Conservation (phyloP, 2,329 filamentous ascomycete species). For the Akanthomyces uredinophilus region DNA sequence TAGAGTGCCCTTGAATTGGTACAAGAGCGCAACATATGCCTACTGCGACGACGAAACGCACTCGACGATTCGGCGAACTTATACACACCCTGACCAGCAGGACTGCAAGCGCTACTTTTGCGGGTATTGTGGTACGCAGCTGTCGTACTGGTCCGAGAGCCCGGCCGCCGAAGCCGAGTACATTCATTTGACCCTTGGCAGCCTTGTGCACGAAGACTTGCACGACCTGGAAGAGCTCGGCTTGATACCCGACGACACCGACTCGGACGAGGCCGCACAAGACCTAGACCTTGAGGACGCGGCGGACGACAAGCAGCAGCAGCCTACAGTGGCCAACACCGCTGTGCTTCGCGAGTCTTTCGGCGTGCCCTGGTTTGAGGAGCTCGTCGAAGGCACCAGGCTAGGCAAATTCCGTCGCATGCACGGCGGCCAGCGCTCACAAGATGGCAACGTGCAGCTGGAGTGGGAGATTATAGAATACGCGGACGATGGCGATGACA, state of each 20-base stretch:
- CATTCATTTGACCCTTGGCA: constrained; percentile 78
- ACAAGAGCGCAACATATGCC: constrained; percentile 68
- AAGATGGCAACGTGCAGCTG: constrained; percentile 60
- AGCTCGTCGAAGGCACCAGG: constrained; percentile 69
- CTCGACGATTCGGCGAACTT: constrained; percentile 59
- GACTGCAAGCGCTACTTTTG: constrained; percentile 74
- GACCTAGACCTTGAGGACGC: constrained; percentile 20
- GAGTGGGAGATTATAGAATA: constrained; percentile 85
- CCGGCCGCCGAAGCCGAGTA: constrained; percentile 67
- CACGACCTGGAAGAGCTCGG: constrained; percentile 68
- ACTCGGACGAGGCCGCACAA: constrained; percentile 24
- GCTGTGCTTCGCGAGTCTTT: constrained; percentile 50
- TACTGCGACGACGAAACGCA: constrained; percentile 75
- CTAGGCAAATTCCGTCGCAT: constrained; percentile 64
- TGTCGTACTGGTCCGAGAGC: constrained; percentile 78
- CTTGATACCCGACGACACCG: constrained; percentile 51
- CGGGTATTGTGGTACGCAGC: constrained; percentile 82
- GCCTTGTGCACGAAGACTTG: constrained; percentile 65
- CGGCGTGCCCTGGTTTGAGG: constrained; percentile 81
- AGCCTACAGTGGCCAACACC: constrained; percentile 24
- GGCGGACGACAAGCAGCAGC: constrained; percentile 22
- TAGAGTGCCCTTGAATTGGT: constrained; percentile 76
- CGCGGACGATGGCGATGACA: constrained; percentile 40
- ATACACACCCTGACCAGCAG: constrained; percentile 54
- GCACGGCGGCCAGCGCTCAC: constrained; percentile 47